Conservation (phyloP, 2,329 filamentous ascomycete genomes). For the Verticillium zaregamsianum region DNA sequence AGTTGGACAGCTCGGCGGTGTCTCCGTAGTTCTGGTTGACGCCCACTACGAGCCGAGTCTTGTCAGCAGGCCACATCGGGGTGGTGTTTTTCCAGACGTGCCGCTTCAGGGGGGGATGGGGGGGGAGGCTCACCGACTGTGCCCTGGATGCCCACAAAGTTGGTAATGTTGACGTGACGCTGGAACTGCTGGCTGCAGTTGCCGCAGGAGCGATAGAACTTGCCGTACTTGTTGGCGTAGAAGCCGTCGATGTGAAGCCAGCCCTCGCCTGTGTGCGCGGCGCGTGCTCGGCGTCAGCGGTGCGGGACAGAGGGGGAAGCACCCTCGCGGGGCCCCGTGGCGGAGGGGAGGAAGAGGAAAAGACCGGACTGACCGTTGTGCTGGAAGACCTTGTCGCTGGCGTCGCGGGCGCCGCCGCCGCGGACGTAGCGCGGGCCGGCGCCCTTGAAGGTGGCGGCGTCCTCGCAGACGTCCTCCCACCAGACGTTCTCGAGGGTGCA, state of each 20-base stretch:
- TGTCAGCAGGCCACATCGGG: not conserved
- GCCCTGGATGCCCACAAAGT: constrained; percentile 6
- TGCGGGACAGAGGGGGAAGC: no score
- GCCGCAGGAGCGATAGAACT: constrained; percentile 31
- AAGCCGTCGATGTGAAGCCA: constrained; percentile 35
- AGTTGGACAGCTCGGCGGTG: constrained; percentile 22
- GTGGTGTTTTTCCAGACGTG: not conserved
- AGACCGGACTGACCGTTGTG: constrained; percentile 25
- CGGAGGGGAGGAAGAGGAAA: not conserved
- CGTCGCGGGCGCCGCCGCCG: constrained; percentile 38
- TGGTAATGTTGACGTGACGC: constrained; percentile 7
- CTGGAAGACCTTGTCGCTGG: constrained; percentile 40
- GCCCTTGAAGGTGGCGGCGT: constrained; percentile 14
- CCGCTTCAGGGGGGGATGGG: not conserved
- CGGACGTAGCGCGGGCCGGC: constrained; percentile 29
- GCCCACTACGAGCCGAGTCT: constrained; percentile 18
- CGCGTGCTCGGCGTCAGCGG: no score
- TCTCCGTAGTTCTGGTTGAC: constrained; percentile 34
- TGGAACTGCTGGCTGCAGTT: constrained; percentile 31
- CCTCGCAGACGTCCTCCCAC: constrained; percentile 43
- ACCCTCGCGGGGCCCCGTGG: no score
- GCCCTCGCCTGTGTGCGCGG: constrained; percentile 25
- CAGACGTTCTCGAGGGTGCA: constrained; percentile 38
- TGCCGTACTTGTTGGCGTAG: constrained; percentile 42
- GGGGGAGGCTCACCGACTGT: not conserved